Base-by-base conservation (phyloP, 2,329 filamentous ascomycete species). In the Shiraia sp. region DNA sequence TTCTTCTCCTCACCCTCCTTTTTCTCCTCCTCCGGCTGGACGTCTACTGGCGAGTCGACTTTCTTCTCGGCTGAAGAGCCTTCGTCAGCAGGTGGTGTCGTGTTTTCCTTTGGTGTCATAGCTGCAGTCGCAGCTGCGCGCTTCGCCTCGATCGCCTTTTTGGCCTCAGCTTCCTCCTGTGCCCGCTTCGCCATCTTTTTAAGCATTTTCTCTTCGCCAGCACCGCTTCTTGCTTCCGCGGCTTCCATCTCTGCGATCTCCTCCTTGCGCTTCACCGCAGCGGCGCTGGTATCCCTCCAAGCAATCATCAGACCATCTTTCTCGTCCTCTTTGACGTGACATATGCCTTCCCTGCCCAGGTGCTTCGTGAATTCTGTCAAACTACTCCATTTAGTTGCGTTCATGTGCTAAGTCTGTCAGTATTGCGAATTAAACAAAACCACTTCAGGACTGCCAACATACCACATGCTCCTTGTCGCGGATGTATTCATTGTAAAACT, bases 401-500 rank as follows among this genome's bases (percentile, higher is more conserved):
- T 96, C 87, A 97, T 90, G 66, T 97, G 93, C n/a, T n/a, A n/a
- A n/a, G n/a, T n/a, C n/a, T n/a, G n/a, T n/a, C n/a, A n/a, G n/a
- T n/a, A n/a, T n/a, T n/a, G n/a, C n/a, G n/a, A n/a, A n/a, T n/a
- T n/a, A n/a, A n/a, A n/a, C n/a, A n/a, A n/a, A n/a, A n/a, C n/a
- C n/a, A n/a, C n/a, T n/a, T n/a, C n/a, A n/a, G n/a, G n/a, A n/a
- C n/a, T n/a, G n/a, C n/a, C n/a, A n/a, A n/a, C n/a, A n/a, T n/a
- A n/a, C n/a, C 7, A 93, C 76, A 65, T 97, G 92, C 60, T 69
- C 67, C 42, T 70, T 70, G 16, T 71, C 86, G 12, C 83, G 79
- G 55, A 97, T 96, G 60, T 95, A 93, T 63, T 91, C 86, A 66
- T 97, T 90, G 71, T 99, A 99, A 68, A 97, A 97, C 48, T 88